Evolutionary conservation across 2,329 filamentous ascomycete genomes (phyloP).

Genomic region (Fusarium succisae): DNA sequence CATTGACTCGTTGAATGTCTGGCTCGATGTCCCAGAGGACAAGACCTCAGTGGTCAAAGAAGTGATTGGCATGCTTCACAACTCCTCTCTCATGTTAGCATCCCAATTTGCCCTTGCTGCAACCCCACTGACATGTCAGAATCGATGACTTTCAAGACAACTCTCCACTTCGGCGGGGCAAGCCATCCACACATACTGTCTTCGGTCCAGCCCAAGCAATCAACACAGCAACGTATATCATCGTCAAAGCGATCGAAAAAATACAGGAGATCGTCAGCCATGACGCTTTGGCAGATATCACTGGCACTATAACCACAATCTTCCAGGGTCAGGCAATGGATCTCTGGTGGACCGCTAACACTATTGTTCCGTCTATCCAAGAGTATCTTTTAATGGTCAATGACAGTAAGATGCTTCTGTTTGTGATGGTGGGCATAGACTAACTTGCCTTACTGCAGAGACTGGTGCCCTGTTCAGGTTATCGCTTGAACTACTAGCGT

Average conservation of each 20-base stretch:
- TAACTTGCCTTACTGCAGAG: accelerated
- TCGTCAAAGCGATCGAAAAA: background rate
- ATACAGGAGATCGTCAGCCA: background rate
- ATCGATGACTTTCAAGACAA: conserved; percentile 11
- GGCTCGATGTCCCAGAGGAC: background rate
- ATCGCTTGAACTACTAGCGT: background rate
- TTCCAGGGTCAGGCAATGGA: conserved; percentile 4
- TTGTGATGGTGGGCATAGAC: accelerated
- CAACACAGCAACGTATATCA: background rate
- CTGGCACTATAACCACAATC: background rate
- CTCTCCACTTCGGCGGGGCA: background rate
- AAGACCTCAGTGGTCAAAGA: background rate
- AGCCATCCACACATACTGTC: conserved; percentile 3
- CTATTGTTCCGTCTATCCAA: background rate
- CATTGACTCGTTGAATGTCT: conserved; percentile 2
- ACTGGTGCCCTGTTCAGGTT: conserved; percentile 1
- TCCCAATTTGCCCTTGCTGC: accelerated
- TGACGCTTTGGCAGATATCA: background rate
- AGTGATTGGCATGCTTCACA: background rate
- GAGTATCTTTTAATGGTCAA: conserved; percentile 1
- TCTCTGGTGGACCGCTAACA: background rate
- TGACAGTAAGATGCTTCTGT: background rate
- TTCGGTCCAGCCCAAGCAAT: conserved; percentile 10
- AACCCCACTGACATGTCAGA: background rate
- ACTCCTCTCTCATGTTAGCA: conserved; percentile 4